phyloP scores from a whole-genome alignment of 768 basidiomycete species.

The Daedaleopsis nitida region DNA sequence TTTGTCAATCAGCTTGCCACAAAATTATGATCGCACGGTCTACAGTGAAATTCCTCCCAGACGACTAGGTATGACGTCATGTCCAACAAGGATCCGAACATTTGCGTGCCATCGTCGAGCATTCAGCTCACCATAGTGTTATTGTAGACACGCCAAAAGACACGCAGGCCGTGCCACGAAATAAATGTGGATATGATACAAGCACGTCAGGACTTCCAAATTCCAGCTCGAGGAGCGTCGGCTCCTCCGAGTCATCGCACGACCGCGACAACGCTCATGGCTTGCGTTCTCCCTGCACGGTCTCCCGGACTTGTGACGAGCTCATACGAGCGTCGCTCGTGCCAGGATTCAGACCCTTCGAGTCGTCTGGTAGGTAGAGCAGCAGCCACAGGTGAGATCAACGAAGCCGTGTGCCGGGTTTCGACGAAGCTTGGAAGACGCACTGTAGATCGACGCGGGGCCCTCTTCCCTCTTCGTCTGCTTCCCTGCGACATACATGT shows the following conservation, averaged over 20 bases:
- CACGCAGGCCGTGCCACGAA: too few species aligned
- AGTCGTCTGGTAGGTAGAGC: slow-evolving; percentile 2
- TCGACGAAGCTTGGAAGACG: neutral
- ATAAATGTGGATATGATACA: too few species aligned
- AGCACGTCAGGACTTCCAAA: too few species aligned
- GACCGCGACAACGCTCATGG: slow-evolving; percentile 7
- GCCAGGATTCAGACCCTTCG: slow-evolving; percentile 9
- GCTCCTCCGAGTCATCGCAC: neutral
- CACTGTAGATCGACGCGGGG: slow-evolving; percentile 21
- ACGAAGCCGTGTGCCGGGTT: neutral
- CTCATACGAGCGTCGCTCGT: slow-evolving; percentile 13
- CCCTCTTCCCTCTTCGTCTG: slow-evolving; percentile 25
- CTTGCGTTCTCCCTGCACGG: slow-evolving; percentile 18
- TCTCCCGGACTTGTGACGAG: slow-evolving; percentile 14
- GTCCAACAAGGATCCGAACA: too few species aligned
- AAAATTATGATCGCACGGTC: too few species aligned
- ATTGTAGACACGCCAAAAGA: too few species aligned
- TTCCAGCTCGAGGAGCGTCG: too few species aligned
- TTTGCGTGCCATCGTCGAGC: too few species aligned
- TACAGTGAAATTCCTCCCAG: too few species aligned
- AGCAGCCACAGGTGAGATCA: neutral
- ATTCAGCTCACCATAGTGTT: too few species aligned
- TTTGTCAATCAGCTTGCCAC: too few species aligned
- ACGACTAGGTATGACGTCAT: too few species aligned
- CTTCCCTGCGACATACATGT: slow-evolving; percentile 22